Conservation (phyloP, 345 rosid species). For the Citrus maxima region DNA sequence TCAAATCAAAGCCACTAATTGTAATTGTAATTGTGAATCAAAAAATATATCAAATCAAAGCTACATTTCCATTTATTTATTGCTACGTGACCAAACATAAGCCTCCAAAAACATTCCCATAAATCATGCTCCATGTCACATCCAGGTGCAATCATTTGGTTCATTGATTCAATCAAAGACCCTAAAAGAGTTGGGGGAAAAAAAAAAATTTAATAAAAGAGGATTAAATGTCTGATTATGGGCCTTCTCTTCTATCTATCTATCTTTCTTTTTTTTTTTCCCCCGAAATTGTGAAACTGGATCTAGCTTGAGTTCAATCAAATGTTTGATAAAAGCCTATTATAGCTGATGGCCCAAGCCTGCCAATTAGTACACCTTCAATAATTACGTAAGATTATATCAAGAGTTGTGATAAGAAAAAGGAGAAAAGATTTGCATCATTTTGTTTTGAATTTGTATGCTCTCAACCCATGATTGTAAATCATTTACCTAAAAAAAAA, state of each 20-base stretch:
- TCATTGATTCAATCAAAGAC: not conserved
- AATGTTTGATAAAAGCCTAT: no score
- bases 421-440: not conserved
- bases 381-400: not conserved
- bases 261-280: no score
- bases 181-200: not conserved
- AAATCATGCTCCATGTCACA: slow-evolving; percentile 1
- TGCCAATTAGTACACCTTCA: not conserved
- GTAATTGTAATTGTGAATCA: no score
- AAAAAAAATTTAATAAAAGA: no score
- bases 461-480: not conserved
- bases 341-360: not conserved
- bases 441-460: slow-evolving; percentile 8
- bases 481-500: not conserved
- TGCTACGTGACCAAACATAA: not conserved
- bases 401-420: not conserved
- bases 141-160: slow-evolving; percentile 4
- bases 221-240: no score
- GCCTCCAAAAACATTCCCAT: not conserved
- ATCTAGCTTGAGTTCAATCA: no score
- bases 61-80: no score
- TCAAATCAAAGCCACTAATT: not conserved
- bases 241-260: no score
- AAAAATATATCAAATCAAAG: no score
- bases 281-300: no score